Conservation (phyloP, 495 filamentous ascomycete species). For the Penicillium goetzii region DNA sequence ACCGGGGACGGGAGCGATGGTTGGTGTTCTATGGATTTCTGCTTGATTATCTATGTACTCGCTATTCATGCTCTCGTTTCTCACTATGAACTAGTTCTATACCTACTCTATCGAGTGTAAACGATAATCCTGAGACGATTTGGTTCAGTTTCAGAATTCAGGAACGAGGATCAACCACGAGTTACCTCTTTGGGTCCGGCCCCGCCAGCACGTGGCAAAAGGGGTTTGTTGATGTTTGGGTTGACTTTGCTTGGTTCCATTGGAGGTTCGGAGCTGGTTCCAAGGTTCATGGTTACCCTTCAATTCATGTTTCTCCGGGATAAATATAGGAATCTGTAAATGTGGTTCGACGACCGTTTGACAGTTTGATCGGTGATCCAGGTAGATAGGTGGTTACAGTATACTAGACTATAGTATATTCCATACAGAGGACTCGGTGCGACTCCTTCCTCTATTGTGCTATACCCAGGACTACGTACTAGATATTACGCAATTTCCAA, state of each 20-base stretch:
- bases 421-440: neutral
- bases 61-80: no score
- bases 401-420: no score
- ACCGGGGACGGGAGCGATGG: no score
- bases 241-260: neutral
- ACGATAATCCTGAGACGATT: neutral
- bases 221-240: constrained; percentile 9
- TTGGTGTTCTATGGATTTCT: no score
- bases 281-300: neutral
- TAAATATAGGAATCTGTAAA: neutral
- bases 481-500: neutral
- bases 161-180: constrained; percentile 10
- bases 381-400: neutral
- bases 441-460: neutral
- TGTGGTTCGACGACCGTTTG: neutral
- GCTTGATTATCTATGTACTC: no score
- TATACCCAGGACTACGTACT: neutral
- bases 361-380: neutral
- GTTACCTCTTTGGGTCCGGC: constrained; percentile 20
- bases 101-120: neutral
- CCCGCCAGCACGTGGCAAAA: constrained; percentile 23
- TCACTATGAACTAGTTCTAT: no score
- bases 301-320: neutral
- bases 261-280: neutral
- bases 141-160: neutral